Percentiles rank a stretch among this genome's conserved stretches.
Evolutionary conservation across 441 rosid genomes (phyloP).

Genomic region (Adansonia gregorii): DNA sequence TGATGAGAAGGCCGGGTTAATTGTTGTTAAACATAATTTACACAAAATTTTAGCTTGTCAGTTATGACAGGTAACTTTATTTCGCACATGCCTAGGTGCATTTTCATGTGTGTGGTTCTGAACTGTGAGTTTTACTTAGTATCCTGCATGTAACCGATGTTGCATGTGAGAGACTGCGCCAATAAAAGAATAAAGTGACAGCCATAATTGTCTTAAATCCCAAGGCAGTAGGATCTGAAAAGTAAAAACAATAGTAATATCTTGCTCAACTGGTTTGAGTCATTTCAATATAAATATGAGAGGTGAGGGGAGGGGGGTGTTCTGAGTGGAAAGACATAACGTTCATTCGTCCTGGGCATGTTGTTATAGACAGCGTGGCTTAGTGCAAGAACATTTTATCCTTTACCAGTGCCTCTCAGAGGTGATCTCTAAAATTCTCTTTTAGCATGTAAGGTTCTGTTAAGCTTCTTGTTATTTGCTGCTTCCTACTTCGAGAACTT

Average conservation of each 20-base stretch:
- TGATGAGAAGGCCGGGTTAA: background rate
- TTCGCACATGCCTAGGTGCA: constrained; percentile 1
- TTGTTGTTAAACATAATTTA: constrained; percentile 1
- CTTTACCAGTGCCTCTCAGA: no score
- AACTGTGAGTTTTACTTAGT: background rate
- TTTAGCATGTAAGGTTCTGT: background rate
- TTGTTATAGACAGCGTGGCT: no score
- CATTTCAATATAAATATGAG: background rate
- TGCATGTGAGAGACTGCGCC: background rate
- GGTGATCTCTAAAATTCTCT: no score
- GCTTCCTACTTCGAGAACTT: background rate
- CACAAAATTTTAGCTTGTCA: background rate
- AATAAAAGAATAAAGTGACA: background rate
- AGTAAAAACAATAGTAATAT: background rate
- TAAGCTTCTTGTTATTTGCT: constrained; percentile 1
- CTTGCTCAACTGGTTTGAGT: background rate
- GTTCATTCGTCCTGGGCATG: background rate
- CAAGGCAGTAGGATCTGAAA: background rate
- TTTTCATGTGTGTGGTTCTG: background rate
- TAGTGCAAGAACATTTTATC: no score
- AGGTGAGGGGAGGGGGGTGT: background rate
- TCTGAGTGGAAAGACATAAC: background rate
- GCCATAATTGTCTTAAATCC: background rate
- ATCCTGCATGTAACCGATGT: background rate
- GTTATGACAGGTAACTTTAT: background rate